Conservation (phyloP, 2,329 filamentous ascomycete species). For the Rosellinia necatrix region DNA sequence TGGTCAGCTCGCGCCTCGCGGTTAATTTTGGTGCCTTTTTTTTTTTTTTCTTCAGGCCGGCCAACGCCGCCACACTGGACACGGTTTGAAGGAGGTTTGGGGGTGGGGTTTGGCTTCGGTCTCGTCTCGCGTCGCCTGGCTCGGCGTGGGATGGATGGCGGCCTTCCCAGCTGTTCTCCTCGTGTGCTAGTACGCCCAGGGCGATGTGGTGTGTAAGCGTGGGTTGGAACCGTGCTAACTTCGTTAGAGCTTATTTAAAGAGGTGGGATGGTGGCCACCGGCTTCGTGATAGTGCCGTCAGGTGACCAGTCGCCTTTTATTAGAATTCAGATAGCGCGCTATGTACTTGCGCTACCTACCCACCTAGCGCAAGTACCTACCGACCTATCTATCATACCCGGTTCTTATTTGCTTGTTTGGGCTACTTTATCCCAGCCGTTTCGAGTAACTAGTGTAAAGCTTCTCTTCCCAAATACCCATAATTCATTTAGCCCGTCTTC, state of each 20-base stretch:
- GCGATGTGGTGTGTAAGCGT: not conserved
- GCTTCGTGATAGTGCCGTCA: conserved; percentile 1
- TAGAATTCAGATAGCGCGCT: no score
- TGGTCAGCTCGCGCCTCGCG: conserved; percentile 3
- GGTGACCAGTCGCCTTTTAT: no score
- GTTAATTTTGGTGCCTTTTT: not conserved
- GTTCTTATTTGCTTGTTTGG: no score
- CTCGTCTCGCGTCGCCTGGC: conserved; percentile 3
- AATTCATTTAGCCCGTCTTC: not conserved
- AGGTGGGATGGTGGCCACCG: not conserved
- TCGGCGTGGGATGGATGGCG: conserved; percentile 15
- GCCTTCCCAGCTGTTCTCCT: not conserved
- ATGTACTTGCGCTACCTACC: no score
- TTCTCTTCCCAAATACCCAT: no score
- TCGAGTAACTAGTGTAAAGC: no score
- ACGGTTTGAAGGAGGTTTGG: conserved; percentile 15
- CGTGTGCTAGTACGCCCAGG: not conserved
- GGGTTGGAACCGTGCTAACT: no score
- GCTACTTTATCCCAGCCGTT: no score
- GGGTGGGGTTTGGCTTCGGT: conserved; percentile 19
- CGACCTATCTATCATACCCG: no score
- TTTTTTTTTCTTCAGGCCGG: no score
- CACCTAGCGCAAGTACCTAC: no score
- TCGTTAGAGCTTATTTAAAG: not conserved
- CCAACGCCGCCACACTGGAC: not conserved